These are phyloP conservation scores for Monotropa hypopitys DNA, from an alignment of 179 eudicot genomes.

Conservation along the genomic window DNA sequence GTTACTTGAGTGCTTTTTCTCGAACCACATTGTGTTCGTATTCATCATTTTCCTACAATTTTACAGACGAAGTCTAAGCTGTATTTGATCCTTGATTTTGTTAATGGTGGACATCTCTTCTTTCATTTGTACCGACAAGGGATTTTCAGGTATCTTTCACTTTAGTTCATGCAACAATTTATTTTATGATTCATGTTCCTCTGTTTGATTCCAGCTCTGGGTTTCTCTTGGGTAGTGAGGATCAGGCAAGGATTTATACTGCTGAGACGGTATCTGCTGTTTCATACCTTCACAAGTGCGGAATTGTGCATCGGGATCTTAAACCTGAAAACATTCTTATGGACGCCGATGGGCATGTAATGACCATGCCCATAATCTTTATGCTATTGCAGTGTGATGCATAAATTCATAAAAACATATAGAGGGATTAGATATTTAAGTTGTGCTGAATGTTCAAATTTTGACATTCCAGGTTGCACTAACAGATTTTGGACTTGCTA, in stretches of 20 bases:
- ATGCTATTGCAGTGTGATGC: background rate
- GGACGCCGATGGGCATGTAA: constrained; percentile 90
- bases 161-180: background rate
- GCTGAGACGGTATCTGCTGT: constrained; percentile 93
- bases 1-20: background rate
- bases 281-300: constrained; percentile 79
- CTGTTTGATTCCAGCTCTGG: constrained; percentile 19
- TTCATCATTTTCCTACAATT: background rate
- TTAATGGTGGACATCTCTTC: constrained; percentile 92
- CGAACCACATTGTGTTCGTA: background rate
- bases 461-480: constrained; percentile 50
- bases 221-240: constrained; percentile 59
- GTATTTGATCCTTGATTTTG: constrained; percentile 79
- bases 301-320: constrained; percentile 95
- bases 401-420: background rate
- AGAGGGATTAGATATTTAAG: background rate
- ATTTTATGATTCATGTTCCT: constrained; percentile 11
- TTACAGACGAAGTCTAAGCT: constrained; percentile 84
- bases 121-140: constrained; percentile 82
- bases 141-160: constrained; percentile 57
- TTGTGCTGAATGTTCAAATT: background rate
- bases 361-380: constrained; percentile 5
- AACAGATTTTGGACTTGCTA: constrained; percentile 94
- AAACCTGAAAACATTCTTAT: constrained; percentile 95
- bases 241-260: constrained; percentile 78